Conservation (phyloP, 495 filamentous ascomycete species). For the Aspergillus incahuasiensis region DNA sequence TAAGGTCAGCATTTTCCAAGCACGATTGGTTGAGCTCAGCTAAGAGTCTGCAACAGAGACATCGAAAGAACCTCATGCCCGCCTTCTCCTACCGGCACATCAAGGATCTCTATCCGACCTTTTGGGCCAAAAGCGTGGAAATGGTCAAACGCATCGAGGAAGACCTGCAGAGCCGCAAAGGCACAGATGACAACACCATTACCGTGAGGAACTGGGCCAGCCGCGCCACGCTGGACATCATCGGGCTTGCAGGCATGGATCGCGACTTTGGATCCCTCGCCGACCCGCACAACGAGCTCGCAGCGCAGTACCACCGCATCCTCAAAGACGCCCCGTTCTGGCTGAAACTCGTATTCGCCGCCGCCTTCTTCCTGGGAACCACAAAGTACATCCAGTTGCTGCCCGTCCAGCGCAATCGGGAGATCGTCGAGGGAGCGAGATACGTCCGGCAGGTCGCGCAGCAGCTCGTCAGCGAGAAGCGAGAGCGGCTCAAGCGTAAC, state of each 20-base stretch:
- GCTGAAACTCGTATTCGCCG: constrained; percentile 32
- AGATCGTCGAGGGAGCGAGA: constrained; percentile 48
- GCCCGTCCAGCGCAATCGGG: constrained; percentile 63
- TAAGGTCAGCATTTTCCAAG: constrained; percentile 38
- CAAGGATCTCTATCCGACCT: constrained; percentile 78
- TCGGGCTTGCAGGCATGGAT: constrained; percentile 79
- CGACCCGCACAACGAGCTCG: constrained; percentile 59
- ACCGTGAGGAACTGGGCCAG: constrained; percentile 62
- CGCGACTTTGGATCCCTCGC: constrained; percentile 72
- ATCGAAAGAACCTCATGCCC: constrained; percentile 75
- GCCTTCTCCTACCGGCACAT: constrained; percentile 83
- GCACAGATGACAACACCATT: constrained; percentile 34
- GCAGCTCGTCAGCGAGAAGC: constrained; percentile 65
- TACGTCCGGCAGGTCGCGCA: constrained; percentile 60
- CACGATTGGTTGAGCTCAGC: neutral
- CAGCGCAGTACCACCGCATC: constrained; percentile 55
- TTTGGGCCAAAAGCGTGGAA: constrained; percentile 67
- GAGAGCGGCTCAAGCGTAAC: constrained; percentile 53
- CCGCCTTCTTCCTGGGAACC: constrained; percentile 39
- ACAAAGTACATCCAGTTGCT: constrained; percentile 36
- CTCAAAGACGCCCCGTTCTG: constrained; percentile 19
- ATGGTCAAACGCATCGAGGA: constrained; percentile 42
- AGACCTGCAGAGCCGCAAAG: constrained; percentile 21
- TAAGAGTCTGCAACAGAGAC: constrained; percentile 29
- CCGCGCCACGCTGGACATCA: constrained; percentile 81